A percentile compares a stretch with the other conserved stretches of the same genome.
These are phyloP conservation scores for Rhododendron henanense DNA, from an alignment of 148 eudicot genomes.

Conservation along the genomic window DNA sequence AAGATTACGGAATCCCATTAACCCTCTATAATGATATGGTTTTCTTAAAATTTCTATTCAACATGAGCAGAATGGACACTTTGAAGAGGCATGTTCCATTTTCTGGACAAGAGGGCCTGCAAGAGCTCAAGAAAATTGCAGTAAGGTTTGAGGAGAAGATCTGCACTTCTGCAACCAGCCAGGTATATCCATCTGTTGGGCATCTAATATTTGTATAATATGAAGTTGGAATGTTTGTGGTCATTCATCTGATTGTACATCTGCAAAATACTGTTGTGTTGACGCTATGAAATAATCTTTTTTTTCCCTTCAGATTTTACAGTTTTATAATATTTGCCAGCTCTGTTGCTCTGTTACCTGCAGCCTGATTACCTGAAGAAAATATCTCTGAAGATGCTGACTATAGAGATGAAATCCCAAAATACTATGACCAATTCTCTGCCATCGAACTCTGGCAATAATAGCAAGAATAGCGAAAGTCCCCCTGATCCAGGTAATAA, in stretches of 20 bases:
- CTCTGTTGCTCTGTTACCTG: slow-evolving; percentile 10
- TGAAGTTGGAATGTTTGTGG: neutral
- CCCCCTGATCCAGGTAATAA: slow-evolving; percentile 35
- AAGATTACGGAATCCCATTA: neutral
- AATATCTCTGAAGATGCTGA: slow-evolving; percentile 81
- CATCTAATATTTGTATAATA: neutral
- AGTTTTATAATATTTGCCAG: neutral
- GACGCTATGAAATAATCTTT: neutral
- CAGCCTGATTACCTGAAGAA: slow-evolving; percentile 88
- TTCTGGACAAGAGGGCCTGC: slow-evolving; percentile 71
- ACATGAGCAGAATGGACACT: slow-evolving; percentile 55
- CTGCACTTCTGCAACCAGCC: slow-evolving; percentile 70
- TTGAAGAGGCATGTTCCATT: slow-evolving; percentile 78
- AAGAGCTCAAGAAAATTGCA: slow-evolving; percentile 74
- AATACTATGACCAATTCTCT: slow-evolving; percentile 42
- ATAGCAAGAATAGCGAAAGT: slow-evolving; percentile 43
- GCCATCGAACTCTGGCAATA: slow-evolving; percentile 44
- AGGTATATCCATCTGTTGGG: slow-evolving; percentile 33
- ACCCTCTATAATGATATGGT: neutral
- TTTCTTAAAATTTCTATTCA: neutral
- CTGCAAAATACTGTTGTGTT: neutral
- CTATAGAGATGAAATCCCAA: slow-evolving; percentile 74
- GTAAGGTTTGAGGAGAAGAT: slow-evolving; percentile 84
- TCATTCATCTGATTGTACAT: neutral
- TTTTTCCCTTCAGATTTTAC: neutral